phyloP scores from a whole-genome alignment of 2,329 filamentous ascomycete genomes.

The Ascocoryne sarcoides region DNA sequence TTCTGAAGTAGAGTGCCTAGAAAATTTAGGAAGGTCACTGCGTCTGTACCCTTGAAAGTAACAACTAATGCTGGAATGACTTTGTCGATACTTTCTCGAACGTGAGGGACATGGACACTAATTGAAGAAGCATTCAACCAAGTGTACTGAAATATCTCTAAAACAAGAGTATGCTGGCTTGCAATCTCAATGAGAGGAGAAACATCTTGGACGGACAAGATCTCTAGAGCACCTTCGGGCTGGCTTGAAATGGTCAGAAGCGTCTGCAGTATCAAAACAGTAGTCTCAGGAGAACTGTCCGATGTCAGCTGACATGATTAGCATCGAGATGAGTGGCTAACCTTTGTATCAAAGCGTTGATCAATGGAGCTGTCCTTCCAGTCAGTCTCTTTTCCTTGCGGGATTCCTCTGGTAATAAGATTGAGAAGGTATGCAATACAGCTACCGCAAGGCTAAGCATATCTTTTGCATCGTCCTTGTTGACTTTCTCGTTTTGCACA shows the following conservation, averaged over 20 bases:
- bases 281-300: constrained; percentile 43
- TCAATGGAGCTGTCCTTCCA: constrained; percentile 43
- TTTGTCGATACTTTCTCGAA: constrained; percentile 36
- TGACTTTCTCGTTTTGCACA: constrained; percentile 32
- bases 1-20: constrained; percentile 44
- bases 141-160: constrained; percentile 47
- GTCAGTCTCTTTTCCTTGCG: constrained; percentile 39
- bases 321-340: constrained; percentile 24
- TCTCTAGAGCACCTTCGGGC: constrained; percentile 39
- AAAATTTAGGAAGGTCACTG: constrained; percentile 49
- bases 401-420: constrained; percentile 43
- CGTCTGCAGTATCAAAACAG: constrained; percentile 45
- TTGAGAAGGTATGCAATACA: constrained; percentile 53
- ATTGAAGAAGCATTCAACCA: constrained; percentile 44
- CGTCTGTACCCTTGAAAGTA: constrained; percentile 51
- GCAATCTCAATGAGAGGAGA: constrained; percentile 49
- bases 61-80: constrained; percentile 41
- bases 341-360: constrained; percentile 46
- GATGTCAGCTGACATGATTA: neutral
- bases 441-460: constrained; percentile 57
- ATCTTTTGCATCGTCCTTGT: constrained; percentile 39
- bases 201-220: constrained; percentile 43
- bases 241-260: constrained; percentile 47
- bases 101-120: constrained; percentile 24
- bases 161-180: constrained; percentile 41